Conservation (phyloP, 139 green algal species). For the Spirogloea muscicola region DNA sequence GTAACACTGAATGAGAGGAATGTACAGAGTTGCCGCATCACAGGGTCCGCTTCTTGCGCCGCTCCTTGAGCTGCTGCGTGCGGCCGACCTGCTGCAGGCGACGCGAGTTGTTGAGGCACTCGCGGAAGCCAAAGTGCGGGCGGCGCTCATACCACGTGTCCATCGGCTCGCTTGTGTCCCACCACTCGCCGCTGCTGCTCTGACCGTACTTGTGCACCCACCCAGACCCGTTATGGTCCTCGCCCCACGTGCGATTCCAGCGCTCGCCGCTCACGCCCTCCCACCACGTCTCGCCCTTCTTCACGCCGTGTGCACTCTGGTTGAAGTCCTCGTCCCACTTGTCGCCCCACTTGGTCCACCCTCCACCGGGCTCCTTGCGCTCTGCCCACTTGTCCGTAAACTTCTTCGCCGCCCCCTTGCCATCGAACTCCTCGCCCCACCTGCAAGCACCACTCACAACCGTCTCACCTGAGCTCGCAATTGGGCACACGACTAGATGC, state of each 20-base stretch:
- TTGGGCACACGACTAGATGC: too few relatives aligned
- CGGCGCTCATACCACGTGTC: conserved; percentile 41
- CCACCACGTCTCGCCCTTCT: conserved; percentile 42
- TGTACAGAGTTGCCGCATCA: too few relatives aligned
- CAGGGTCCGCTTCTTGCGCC: conserved; percentile 13
- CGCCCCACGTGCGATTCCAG: conserved; percentile 42
- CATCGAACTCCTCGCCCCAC: conserved; percentile 51
- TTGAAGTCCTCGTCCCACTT: conserved; percentile 48
- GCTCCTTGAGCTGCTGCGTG: too few relatives aligned
- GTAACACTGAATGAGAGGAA: too few relatives aligned
- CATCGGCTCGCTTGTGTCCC: conserved; percentile 40
- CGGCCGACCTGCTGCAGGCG: conserved; percentile 16
- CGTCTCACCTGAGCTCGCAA: too few relatives aligned
- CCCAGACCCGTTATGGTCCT: conserved; percentile 37
- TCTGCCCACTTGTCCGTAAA: conserved; percentile 46
- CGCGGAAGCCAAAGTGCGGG: conserved; percentile 47
- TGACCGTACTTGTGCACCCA: conserved; percentile 44
- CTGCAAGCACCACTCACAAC: too few relatives aligned
- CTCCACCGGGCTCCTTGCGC: conserved; percentile 3
- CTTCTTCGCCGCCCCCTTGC: conserved; percentile 29
- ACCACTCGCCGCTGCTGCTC: conserved; percentile 37
- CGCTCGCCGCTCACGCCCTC: conserved; percentile 12
- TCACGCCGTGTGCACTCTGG: conserved; percentile 6
- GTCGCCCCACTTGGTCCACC: conserved; percentile 47
- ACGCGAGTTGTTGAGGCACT: conserved; percentile 28